Evolutionary conservation across 345 rosid species (phyloP).

Genomic region (Lumnitzera racemosa): DNA sequence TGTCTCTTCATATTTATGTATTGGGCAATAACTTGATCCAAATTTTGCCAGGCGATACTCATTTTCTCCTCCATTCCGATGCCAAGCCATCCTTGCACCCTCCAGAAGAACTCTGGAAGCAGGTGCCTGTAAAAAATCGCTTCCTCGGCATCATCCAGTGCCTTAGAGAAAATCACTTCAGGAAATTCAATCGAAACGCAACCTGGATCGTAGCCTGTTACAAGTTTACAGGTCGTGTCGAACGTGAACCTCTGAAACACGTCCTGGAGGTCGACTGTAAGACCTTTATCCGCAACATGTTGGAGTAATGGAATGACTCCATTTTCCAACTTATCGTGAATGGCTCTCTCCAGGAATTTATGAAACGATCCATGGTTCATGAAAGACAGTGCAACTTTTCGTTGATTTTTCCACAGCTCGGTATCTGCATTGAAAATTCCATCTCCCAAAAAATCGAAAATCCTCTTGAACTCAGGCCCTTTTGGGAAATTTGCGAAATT

Average conservation of each 20-base stretch:
- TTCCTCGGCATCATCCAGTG: conserved; percentile 33
- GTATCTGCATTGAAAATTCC: conserved; percentile 46
- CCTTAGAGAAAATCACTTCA: conserved; percentile 16
- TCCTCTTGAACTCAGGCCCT: conserved; percentile 34
- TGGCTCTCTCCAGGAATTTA: conserved; percentile 1
- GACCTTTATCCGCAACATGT: too few relatives aligned
- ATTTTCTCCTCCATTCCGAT: conserved; percentile 31
- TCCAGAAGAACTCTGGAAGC: conserved; percentile 27
- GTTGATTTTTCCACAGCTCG: conserved; percentile 37
- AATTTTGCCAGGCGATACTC: conserved; percentile 14
- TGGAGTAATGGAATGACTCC: too few relatives aligned
- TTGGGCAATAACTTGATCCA: conserved; percentile 13
- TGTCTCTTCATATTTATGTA: conserved; percentile 22
- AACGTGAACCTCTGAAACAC: conserved; percentile 37
- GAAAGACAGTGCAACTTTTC: conserved; percentile 27
- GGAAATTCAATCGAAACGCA: conserved; percentile 27
- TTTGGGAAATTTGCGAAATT: conserved; percentile 47
- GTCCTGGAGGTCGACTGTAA: conserved; percentile 32
- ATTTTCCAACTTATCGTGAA: too few relatives aligned
- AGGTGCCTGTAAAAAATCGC: conserved; percentile 31
- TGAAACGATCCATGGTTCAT: conserved; percentile 20
- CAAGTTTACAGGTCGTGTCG: conserved; percentile 28
- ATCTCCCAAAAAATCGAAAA: conserved; percentile 45
- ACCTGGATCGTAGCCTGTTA: conserved; percentile 33
- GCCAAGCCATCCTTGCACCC: conserved; percentile 34